Evolutionary conservation across 164 flowering plant species (phyloP).

Genomic region (Annona cherimola): DNA sequence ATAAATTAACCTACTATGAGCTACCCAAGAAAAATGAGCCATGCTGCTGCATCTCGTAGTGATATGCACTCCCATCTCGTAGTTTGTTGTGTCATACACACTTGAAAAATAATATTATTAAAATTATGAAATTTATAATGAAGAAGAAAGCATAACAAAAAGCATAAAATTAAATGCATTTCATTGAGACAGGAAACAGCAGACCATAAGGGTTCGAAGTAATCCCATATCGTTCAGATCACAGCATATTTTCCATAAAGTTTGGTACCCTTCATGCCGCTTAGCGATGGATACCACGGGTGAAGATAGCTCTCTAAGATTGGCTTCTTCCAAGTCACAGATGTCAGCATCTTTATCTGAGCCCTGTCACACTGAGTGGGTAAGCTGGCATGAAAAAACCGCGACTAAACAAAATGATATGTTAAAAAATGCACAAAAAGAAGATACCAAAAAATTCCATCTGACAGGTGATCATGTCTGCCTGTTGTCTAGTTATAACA

Average conservation of each 20-base stretch:
- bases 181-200: constrained; percentile 7
- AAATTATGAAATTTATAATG: no score
- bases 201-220: constrained; percentile 79
- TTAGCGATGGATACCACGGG: constrained; percentile 67
- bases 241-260: constrained; percentile 77
- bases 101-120: no score
- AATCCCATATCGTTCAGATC: constrained; percentile 75
- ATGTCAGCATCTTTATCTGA: constrained; percentile 27
- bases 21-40: no score
- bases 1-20: no score
- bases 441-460: no score
- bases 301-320: constrained; percentile 40
- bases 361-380: constrained; percentile 39
- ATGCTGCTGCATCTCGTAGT: no score
- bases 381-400: not conserved
- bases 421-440: no score
- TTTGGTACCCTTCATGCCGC: constrained; percentile 73
- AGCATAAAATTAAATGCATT: constrained; percentile 2
- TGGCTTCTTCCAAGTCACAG: constrained; percentile 34
- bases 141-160: not conserved
- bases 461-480: no score
- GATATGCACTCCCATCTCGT: no score
- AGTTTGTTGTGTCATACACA: no score
- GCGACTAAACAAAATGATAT: not conserved
- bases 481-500: no score